Conservation (phyloP, 192 early-diverging fungal genomes). For the Chytriomyces hyalinus region DNA sequence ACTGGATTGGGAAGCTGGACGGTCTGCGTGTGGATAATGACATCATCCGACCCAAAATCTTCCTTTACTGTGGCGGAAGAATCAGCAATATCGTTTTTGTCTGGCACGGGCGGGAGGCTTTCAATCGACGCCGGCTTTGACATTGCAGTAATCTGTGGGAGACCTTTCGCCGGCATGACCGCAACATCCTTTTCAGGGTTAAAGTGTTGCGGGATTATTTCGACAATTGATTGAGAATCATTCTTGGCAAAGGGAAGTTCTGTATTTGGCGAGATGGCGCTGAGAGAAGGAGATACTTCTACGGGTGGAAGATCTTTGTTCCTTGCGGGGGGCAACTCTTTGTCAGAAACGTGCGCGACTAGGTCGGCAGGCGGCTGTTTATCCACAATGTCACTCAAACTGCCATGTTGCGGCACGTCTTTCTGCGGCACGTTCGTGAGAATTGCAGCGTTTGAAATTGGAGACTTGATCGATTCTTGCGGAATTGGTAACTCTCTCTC, state of each 20-base stretch:
- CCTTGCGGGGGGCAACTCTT: neutral
- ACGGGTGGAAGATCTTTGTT: neutral
- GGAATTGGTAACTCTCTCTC: too few relatives aligned
- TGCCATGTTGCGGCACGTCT: too few relatives aligned
- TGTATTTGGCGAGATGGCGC: neutral
- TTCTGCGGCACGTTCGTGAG: too few relatives aligned
- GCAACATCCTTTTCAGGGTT: neutral
- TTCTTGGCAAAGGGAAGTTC: neutral
- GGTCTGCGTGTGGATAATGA: too few relatives aligned
- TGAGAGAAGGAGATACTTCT: neutral
- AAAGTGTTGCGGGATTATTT: neutral
- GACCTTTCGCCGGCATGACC: neutral
- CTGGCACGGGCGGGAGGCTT: neutral
- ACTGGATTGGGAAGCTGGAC: too few relatives aligned
- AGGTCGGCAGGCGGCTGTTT: too few relatives aligned
- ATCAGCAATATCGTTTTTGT: neutral
- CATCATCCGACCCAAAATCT: too few relatives aligned
- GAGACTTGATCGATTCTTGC: too few relatives aligned
- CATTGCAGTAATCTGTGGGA: neutral
- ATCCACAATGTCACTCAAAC: too few relatives aligned
- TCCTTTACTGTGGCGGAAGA: neutral
- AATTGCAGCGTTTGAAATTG: too few relatives aligned
- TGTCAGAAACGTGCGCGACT: neutral
- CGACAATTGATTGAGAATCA: neutral
- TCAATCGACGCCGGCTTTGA: neutral